phyloP scores from a whole-genome alignment of 2,329 filamentous ascomycete species.

The Cordyceps cateniannulata region DNA sequence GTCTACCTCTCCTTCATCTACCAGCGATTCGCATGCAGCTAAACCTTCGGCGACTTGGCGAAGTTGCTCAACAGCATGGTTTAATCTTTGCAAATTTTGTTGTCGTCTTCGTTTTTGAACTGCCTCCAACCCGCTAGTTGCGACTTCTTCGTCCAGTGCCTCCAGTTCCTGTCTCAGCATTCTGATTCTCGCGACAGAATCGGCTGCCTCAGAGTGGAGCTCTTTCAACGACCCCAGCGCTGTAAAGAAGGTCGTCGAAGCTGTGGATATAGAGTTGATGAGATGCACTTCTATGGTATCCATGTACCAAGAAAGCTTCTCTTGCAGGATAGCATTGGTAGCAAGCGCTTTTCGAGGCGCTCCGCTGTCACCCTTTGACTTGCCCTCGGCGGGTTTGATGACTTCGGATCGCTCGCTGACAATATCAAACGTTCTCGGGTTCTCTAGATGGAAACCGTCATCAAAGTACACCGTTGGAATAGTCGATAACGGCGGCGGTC shows the following conservation, averaged over 20 bases:
- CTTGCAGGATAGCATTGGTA: slow-evolving; percentile 94
- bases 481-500: slow-evolving; percentile 79
- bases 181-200: slow-evolving; percentile 84
- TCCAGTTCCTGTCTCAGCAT: slow-evolving; percentile 70
- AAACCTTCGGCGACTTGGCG: slow-evolving; percentile 71
- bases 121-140: slow-evolving; percentile 75
- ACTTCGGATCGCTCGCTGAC: slow-evolving; percentile 95
- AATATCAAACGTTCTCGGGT: slow-evolving; percentile 91
- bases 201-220: slow-evolving; percentile 83
- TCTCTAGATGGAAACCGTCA: slow-evolving; percentile 89
- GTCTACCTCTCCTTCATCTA: slow-evolving; percentile 79
- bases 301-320: slow-evolving; percentile 99
- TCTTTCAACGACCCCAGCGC: slow-evolving; percentile 86
- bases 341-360: slow-evolving; percentile 76
- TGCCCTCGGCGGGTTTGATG: slow-evolving; percentile 59
- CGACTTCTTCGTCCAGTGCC: slow-evolving; percentile 80
- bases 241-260: slow-evolving; percentile 93
- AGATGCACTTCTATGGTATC: slow-evolving; percentile 97
- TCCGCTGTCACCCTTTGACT: slow-evolving; percentile 39
- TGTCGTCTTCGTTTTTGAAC: slow-evolving; percentile 74
- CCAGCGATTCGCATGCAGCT: slow-evolving; percentile 67
- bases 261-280: slow-evolving; percentile 91
- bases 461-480: slow-evolving; percentile 94
- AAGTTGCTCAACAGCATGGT: slow-evolving; percentile 77
- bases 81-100: slow-evolving; percentile 78